Percentiles rank a stretch among this genome's conserved stretches.
Conservation (phyloP, 2,329 filamentous ascomycete species). For the Epichloe hybrida region DNA sequence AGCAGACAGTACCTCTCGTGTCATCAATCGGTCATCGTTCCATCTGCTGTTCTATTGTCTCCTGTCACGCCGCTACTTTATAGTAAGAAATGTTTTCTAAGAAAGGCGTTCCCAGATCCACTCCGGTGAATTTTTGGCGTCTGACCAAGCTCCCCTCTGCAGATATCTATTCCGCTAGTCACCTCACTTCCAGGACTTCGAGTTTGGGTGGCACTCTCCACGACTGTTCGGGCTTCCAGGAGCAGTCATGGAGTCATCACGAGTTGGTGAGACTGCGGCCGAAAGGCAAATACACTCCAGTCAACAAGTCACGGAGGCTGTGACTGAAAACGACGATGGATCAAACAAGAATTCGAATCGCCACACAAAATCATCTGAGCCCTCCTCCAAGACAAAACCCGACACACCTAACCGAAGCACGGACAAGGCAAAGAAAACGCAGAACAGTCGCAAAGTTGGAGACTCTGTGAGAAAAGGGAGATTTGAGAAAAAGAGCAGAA, state of each 20-base stretch:
- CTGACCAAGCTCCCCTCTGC: background rate
- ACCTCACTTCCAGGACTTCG: background rate
- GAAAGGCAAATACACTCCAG: background rate
- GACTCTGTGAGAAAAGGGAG: background rate
- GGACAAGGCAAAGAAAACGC: background rate
- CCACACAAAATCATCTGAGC: background rate
- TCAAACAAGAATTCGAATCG: background rate
- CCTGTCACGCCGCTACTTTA: background rate
- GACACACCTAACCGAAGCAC: background rate
- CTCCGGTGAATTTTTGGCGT: background rate
- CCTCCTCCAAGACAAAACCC: background rate
- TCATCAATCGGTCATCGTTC: background rate
- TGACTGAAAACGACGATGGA: background rate
- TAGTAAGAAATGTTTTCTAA: background rate
- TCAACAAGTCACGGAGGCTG: background rate
- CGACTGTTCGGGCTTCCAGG: background rate
- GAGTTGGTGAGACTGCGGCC: background rate
- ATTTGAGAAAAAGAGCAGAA: background rate
- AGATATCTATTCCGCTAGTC: background rate
- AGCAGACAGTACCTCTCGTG: background rate
- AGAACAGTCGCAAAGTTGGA: background rate
- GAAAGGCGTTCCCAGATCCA: background rate
- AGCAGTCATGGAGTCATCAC: background rate
- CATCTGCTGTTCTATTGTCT: background rate
- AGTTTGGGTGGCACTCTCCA: background rate